Conservation (phyloP, 192 early-diverging fungal species). For the Coemansia sp. region DNA sequence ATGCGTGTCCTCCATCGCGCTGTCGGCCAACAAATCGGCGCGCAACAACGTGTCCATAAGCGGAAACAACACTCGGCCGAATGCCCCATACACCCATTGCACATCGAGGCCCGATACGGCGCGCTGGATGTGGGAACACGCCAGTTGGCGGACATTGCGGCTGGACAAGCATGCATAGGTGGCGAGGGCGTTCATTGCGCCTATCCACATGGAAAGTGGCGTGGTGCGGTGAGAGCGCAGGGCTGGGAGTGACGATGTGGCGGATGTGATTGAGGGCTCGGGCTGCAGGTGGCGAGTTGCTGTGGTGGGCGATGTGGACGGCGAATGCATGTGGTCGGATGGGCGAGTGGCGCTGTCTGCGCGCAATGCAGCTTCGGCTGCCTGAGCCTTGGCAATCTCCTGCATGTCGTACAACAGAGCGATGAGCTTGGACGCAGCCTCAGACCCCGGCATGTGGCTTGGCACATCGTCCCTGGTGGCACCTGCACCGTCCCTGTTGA, state of each 20-base stretch:
- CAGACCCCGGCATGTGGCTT: constrained; percentile 24
- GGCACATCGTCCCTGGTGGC: not conserved
- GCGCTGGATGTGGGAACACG: constrained; percentile 79
- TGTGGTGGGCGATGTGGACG: constrained; percentile 1
- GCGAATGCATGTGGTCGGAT: not conserved
- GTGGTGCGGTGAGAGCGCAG: constrained; percentile 29
- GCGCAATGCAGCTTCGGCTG: not conserved
- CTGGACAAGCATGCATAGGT: constrained; percentile 43
- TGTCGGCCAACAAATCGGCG: constrained; percentile 65
- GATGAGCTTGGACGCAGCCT: constrained; percentile 34
- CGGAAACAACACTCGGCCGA: constrained; percentile 88
- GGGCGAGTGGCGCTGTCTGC: not conserved
- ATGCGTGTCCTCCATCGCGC: constrained; percentile 52
- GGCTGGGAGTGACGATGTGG: constrained; percentile 41
- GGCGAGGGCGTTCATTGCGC: constrained; percentile 29
- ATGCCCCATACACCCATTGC: constrained; percentile 62
- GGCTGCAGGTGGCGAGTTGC: constrained; percentile 11
- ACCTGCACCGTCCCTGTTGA: not conserved
- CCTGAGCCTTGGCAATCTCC: constrained; percentile 26
- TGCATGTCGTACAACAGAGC: constrained; percentile 38
- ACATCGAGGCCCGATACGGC: constrained; percentile 60
- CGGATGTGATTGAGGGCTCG: constrained; percentile 32
- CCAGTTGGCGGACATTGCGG: constrained; percentile 78
- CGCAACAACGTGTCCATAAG: constrained; percentile 81
- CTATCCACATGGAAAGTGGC: constrained; percentile 47